These are phyloP conservation scores for Coix lacrymajobi DNA, from an alignment of 176 grass and related monocot genomes.

Conservation along the genomic window DNA sequence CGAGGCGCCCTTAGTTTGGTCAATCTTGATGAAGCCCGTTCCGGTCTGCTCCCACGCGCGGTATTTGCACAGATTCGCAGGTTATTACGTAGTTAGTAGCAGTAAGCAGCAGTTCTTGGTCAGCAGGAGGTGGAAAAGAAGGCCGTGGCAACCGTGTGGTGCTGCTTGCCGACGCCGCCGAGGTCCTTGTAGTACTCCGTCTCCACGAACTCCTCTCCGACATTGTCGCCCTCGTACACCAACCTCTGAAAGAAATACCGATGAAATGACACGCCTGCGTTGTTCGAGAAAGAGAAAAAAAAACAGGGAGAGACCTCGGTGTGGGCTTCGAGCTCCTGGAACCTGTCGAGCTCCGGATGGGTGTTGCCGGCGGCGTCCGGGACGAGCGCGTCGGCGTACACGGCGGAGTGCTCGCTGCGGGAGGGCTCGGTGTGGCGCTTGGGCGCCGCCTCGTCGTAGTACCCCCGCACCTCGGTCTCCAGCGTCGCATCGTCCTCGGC, in stretches of 20 bases:
- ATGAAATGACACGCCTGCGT: no score
- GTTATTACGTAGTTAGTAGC: not conserved
- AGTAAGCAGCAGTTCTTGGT: not conserved
- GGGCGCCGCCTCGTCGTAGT: slow-evolving; percentile 56
- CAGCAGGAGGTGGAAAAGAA: not conserved
- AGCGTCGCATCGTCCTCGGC: slow-evolving; percentile 46
- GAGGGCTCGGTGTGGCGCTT: slow-evolving; percentile 89
- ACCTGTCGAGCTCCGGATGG: slow-evolving; percentile 62
- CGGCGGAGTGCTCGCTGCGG: slow-evolving; percentile 57
- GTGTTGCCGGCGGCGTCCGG: not conserved
- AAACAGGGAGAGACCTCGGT: slow-evolving; percentile 41
- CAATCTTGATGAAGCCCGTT: slow-evolving; percentile 88
- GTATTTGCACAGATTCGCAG: not conserved
- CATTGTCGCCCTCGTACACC: slow-evolving; percentile 41
- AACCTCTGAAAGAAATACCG: slow-evolving; percentile 38
- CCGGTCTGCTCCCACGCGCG: slow-evolving; percentile 52
- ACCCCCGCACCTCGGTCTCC: slow-evolving; percentile 56
- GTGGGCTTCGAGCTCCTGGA: slow-evolving; percentile 58
- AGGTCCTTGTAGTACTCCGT: slow-evolving; percentile 90
- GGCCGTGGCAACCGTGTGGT: slow-evolving; percentile 58
- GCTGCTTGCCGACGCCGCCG: slow-evolving; percentile 65
- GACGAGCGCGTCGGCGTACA: slow-evolving; percentile 49
- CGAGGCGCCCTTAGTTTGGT: slow-evolving; percentile 25
- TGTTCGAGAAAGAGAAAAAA: no score
- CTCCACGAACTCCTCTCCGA: slow-evolving; percentile 67